Evolutionary conservation across 2,329 filamentous ascomycete species (phyloP).

Genomic region (Pestalotiopsis sp.): DNA sequence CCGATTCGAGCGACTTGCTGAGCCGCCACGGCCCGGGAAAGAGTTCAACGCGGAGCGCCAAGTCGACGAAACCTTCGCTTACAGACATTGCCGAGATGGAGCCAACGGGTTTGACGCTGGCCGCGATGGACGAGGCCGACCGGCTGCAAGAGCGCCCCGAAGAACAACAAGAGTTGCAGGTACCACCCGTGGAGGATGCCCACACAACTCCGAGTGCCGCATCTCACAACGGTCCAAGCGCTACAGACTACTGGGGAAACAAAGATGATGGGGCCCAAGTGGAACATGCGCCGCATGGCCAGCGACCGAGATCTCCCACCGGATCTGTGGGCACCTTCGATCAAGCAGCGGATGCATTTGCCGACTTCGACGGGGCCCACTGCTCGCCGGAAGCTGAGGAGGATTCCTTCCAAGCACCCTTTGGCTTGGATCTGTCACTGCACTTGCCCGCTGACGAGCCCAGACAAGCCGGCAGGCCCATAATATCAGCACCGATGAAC

Average conservation of each 20-base stretch:
- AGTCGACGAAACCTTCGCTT: constrained; percentile 50
- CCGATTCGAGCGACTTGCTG: constrained; percentile 39
- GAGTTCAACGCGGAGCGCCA: constrained; percentile 51
- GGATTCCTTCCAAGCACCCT: constrained; percentile 22
- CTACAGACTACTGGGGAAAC: constrained; percentile 32
- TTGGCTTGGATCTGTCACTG: constrained; percentile 18
- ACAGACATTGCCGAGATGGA: constrained; percentile 61
- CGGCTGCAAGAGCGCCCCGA: constrained; percentile 35
- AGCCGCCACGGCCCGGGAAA: constrained; percentile 58
- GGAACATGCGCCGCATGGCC: constrained; percentile 23
- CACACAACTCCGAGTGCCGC: constrained; percentile 30
- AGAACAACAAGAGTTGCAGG: constrained; percentile 34
- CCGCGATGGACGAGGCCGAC: constrained; percentile 58
- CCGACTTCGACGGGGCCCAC: constrained; percentile 81
- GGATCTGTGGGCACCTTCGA: constrained; percentile 64
- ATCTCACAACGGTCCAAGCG: constrained; percentile 21
- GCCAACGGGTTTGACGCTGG: constrained; percentile 50
- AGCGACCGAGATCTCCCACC: constrained; percentile 48
- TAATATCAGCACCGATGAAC: constrained; percentile 34
- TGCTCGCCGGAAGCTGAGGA: constrained; percentile 57
- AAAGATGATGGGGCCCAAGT: constrained; percentile 21
- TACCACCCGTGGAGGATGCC: constrained; percentile 24
- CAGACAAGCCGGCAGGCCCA: constrained; percentile 19
- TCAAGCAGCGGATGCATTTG: constrained; percentile 68
- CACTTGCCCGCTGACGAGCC: constrained; percentile 18